A percentile compares a stretch with the other conserved stretches of the same genome.
Conservation (phyloP, 2,329 filamentous ascomycete genomes). For the Trichoderma koningii region DNA sequence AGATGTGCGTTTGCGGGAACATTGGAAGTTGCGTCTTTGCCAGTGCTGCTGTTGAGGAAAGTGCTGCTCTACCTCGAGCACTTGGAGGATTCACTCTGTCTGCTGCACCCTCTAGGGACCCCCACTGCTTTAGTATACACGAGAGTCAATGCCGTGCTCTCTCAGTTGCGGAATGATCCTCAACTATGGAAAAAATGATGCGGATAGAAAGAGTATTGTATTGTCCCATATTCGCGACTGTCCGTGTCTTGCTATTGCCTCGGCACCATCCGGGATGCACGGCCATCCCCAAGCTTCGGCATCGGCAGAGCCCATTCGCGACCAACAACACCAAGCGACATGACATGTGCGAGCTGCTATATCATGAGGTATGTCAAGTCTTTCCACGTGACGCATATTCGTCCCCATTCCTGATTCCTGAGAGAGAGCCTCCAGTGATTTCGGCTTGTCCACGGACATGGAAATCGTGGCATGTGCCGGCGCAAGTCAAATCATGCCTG, state of each 20-base stretch:
- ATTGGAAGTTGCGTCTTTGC: not conserved
- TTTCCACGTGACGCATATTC: not conserved
- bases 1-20: not conserved
- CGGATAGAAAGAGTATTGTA: not conserved
- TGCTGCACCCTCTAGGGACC: not conserved
- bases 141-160: too few species aligned
- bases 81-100: not conserved
- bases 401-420: not conserved
- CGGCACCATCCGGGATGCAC: not conserved
- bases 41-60: not conserved
- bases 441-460: not conserved
- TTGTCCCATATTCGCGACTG: not conserved
- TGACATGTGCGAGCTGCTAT: too few species aligned
- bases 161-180: too few species aligned
- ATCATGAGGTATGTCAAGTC: too few species aligned
- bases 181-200: too few species aligned
- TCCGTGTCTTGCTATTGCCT: not conserved
- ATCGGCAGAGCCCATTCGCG: not conserved
- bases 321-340: not conserved
- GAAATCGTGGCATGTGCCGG: not conserved
- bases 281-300: slow-evolving; percentile 1
- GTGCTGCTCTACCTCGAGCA: not conserved
- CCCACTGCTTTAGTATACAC: too few species aligned
- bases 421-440: not conserved
- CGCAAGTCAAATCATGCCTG: not conserved